A percentile compares a stretch with the other conserved stretches of the same genome.
These are phyloP conservation scores for Agroathelia rolfsii DNA, from an alignment of 1,284 basidiomycete species.

Conservation along the genomic window DNA sequence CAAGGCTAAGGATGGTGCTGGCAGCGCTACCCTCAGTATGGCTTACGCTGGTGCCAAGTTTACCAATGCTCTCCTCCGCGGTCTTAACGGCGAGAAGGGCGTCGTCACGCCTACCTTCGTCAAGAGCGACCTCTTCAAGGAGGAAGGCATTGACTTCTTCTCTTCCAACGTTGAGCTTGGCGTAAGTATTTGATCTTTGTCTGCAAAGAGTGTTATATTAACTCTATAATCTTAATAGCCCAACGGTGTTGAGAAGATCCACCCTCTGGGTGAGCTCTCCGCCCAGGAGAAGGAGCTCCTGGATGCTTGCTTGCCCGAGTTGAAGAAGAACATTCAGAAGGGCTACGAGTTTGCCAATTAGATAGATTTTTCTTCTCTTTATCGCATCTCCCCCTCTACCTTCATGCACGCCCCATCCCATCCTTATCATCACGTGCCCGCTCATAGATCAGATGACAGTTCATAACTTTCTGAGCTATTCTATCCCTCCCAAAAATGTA, in stretches of 20 bases:
- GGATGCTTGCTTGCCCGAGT: slow-evolving; percentile 82
- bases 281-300: slow-evolving; percentile 81
- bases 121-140: slow-evolving; percentile 75
- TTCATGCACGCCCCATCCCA: background rate
- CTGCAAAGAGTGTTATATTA: slow-evolving; percentile 8
- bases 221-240: slow-evolving; percentile 30
- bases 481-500: too few relatives aligned
- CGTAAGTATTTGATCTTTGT: slow-evolving; percentile 37
- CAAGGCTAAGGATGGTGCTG: slow-evolving; percentile 83
- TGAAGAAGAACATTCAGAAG: slow-evolving; percentile 97
- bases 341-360: slow-evolving; percentile 70
- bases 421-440: too few relatives aligned
- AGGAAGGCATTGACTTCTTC: slow-evolving; percentile 84
- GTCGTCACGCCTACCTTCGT: slow-evolving; percentile 83
- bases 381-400: background rate
- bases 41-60: slow-evolving; percentile 92
- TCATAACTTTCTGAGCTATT: too few relatives aligned
- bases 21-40: slow-evolving; percentile 88
- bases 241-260: slow-evolving; percentile 86
- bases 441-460: too few relatives aligned
- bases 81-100: slow-evolving; percentile 80
- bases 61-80: slow-evolving; percentile 73
- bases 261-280: slow-evolving; percentile 68
- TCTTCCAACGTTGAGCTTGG: slow-evolving; percentile 86
- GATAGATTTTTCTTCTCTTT: background rate